Percentiles rank a stretch among this genome's conserved stretches.
phyloP scores from a whole-genome alignment of 2,329 filamentous ascomycete species.

The Didymella keratinophila region DNA sequence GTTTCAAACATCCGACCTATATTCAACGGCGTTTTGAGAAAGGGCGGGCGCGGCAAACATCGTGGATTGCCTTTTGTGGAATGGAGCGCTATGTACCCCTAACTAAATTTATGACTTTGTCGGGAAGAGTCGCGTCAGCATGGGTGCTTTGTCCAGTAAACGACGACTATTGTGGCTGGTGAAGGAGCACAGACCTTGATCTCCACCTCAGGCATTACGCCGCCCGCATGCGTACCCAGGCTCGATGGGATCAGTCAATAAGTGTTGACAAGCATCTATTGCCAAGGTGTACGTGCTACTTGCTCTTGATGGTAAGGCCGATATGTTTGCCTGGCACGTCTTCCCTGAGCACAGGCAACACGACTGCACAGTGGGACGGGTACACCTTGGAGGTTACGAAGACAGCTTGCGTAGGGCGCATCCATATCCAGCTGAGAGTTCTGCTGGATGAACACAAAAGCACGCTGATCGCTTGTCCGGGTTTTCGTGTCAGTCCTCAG shows the following conservation, averaged over 20 bases:
- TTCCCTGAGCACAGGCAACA: not conserved
- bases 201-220: slow-evolving; percentile 4
- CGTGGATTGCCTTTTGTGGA: not conserved
- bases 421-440: not conserved
- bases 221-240: slow-evolving; percentile 3
- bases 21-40: not conserved
- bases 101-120: not conserved
- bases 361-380: not conserved
- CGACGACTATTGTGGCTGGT: slow-evolving; percentile 8
- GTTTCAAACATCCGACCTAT: not conserved
- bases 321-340: not conserved
- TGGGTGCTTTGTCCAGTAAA: slow-evolving; percentile 1
- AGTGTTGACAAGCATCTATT: not conserved
- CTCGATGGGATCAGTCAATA: not conserved
- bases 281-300: not conserved
- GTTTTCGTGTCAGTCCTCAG: not conserved
- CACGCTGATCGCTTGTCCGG: slow-evolving; percentile 1
- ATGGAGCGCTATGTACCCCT: not conserved
- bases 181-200: slow-evolving; percentile 2
- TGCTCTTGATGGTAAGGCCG: slow-evolving; percentile 1
- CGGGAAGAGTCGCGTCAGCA: not conserved
- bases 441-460: slow-evolving; percentile 10
- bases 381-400: slow-evolving; percentile 15
- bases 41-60: not conserved
- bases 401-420: slow-evolving; percentile 18